Evolutionary conservation across 2,329 filamentous ascomycete genomes (phyloP).

Genomic region (Zymoseptoria passerinii): DNA sequence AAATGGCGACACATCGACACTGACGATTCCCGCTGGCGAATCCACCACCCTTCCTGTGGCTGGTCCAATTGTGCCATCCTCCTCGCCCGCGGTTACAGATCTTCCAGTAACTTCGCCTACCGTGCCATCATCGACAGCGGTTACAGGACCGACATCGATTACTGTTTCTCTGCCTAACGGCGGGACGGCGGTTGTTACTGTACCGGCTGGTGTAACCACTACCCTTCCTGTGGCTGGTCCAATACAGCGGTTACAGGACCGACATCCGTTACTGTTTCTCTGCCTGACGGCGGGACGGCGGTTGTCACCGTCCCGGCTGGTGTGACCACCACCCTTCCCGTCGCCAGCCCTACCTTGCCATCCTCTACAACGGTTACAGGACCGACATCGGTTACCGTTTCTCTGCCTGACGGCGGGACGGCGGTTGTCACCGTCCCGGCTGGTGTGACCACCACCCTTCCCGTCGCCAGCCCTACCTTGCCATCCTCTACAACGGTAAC

Average conservation of each 20-base stretch:
- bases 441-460: background rate
- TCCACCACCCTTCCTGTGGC: too few species aligned
- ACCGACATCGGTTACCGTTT: background rate
- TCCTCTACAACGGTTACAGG: too few species aligned
- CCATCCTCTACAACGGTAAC: background rate
- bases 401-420: background rate
- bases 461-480: background rate
- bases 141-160: background rate
- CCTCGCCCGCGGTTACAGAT: too few species aligned
- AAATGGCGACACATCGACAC: too few species aligned
- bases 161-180: background rate
- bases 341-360: too few species aligned
- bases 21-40: too few species aligned
- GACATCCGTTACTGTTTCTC: background rate
- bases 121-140: too few species aligned
- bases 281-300: background rate
- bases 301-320: background rate
- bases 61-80: too few species aligned
- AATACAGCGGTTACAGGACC: background rate
- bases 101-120: too few species aligned
- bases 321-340: background rate
- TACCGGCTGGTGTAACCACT: background rate
- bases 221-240: background rate
- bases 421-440: background rate
- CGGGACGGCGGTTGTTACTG: background rate